Evolutionary conservation across 768 basidiomycete species (phyloP).

Genomic region (Hemileccinum rubropunctum): DNA sequence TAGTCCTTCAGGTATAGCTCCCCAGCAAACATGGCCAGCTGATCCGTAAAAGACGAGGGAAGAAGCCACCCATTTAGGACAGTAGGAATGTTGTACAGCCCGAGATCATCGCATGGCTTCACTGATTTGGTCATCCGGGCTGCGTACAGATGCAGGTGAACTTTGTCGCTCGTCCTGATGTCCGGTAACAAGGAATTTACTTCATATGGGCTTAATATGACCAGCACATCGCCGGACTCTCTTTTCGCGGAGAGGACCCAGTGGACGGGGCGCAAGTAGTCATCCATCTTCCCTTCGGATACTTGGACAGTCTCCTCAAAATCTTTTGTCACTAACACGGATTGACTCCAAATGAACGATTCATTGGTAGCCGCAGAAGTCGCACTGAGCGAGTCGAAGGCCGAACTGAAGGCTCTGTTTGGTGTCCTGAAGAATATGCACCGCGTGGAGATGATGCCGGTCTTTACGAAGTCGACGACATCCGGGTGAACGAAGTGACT

Average conservation of each 20-base stretch:
- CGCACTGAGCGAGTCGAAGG: neutral
- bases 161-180: slow-evolving; percentile 31
- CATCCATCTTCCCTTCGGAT: neutral
- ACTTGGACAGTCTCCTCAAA: neutral
- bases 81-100: slow-evolving; percentile 19
- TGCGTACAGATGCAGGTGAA: slow-evolving; percentile 42
- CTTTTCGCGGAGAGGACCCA: neutral
- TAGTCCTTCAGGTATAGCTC: slow-evolving; percentile 40
- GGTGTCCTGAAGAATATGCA: neutral
- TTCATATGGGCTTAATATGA: slow-evolving; percentile 41
- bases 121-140: slow-evolving; percentile 32
- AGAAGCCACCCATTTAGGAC: slow-evolving; percentile 17
- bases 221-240: slow-evolving; percentile 12
- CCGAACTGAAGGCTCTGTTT: neutral
- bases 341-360: neutral
- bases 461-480: slow-evolving; percentile 20
- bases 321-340: neutral
- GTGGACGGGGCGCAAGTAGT: neutral
- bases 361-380: neutral
- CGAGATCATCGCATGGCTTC: slow-evolving; percentile 28
- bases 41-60: slow-evolving; percentile 14
- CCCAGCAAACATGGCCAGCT: slow-evolving; percentile 44
- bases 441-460: neutral
- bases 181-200: slow-evolving; percentile 35
- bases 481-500: slow-evolving; percentile 16